Conservation (phyloP, 441 rosid genomes). For the Rhodomyrtus psidioides region DNA sequence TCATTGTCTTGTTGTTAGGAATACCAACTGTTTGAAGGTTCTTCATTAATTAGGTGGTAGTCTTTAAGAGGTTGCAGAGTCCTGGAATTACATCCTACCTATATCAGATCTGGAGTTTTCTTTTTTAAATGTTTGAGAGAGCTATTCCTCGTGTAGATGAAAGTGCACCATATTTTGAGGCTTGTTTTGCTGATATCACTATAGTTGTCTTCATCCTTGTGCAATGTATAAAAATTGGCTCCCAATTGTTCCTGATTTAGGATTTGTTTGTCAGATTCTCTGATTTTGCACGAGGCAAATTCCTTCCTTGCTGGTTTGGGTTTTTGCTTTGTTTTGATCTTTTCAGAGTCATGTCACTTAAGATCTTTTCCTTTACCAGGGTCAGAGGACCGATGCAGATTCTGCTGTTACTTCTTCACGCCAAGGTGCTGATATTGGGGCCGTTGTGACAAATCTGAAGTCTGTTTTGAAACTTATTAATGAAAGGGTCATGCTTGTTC, state of each 20-base stretch:
- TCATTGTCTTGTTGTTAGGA: not conserved
- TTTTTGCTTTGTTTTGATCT: not conserved
- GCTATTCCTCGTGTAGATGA: not conserved
- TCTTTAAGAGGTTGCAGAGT: not conserved
- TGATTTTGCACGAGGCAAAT: not conserved
- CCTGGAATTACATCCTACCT: not conserved
- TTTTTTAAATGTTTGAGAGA: not conserved
- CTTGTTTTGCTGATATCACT: not conserved
- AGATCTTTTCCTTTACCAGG: conserved; percentile 27
- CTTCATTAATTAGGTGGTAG: not conserved
- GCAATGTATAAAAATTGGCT: not conserved
- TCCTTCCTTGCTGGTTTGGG: not conserved
- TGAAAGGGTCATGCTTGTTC: conserved; percentile 80
- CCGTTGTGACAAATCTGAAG: conserved; percentile 69
- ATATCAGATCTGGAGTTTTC: not conserved
- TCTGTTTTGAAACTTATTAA: conserved; percentile 76
- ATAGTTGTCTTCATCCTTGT: not conserved
- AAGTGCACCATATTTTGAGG: not conserved
- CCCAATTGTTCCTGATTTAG: not conserved
- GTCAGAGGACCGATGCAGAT: conserved; percentile 80
- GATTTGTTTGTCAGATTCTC: not conserved
- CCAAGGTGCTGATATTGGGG: conserved; percentile 83
- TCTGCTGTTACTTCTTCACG: conserved; percentile 85
- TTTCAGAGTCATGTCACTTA: not conserved
- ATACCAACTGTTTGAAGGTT: not conserved